Evolutionary conservation across 148 eudicot genomes (phyloP).

Genomic region (Silene conica): DNA sequence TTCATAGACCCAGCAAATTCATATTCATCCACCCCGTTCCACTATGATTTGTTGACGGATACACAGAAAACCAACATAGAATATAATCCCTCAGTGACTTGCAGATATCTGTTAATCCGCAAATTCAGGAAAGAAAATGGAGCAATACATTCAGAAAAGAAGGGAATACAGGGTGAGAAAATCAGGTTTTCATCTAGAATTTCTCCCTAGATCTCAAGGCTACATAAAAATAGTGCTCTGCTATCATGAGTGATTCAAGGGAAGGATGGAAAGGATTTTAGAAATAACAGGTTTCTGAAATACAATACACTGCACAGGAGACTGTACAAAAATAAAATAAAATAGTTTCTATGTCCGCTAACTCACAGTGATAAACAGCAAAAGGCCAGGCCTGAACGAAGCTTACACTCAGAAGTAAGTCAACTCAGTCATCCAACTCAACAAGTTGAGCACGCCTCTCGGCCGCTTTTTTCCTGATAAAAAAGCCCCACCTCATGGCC

Average conservation of each 20-base stretch:
- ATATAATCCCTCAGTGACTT: too few relatives aligned
- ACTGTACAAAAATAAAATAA: slow-evolving; percentile 20
- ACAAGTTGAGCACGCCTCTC: slow-evolving; percentile 83
- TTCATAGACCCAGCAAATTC: too few relatives aligned
- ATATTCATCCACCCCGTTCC: too few relatives aligned
- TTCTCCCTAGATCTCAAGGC: not conserved
- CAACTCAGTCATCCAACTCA: slow-evolving; percentile 52
- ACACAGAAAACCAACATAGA: too few relatives aligned
- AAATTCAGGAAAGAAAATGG: not conserved
- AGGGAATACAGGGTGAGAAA: not conserved
- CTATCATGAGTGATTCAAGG: slow-evolving; percentile 10
- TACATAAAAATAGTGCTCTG: slow-evolving; percentile 1
- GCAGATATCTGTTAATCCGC: too few relatives aligned
- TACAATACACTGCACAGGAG: slow-evolving; percentile 30
- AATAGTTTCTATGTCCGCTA: slow-evolving; percentile 20
- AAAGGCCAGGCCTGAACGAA: slow-evolving; percentile 3
- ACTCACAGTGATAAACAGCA: slow-evolving; percentile 8
- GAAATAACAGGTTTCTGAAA: slow-evolving; percentile 6
- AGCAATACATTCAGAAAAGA: not conserved
- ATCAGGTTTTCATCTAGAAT: slow-evolving; percentile 10
- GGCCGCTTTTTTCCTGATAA: slow-evolving; percentile 87
- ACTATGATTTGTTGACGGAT: too few relatives aligned
- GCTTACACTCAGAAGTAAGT: not conserved
- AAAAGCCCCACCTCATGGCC: slow-evolving; percentile 96
- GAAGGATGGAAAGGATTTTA: not conserved